Conservation (phyloP, 306 rosid genomes). For the Cyamopsis tetragonoloba region DNA sequence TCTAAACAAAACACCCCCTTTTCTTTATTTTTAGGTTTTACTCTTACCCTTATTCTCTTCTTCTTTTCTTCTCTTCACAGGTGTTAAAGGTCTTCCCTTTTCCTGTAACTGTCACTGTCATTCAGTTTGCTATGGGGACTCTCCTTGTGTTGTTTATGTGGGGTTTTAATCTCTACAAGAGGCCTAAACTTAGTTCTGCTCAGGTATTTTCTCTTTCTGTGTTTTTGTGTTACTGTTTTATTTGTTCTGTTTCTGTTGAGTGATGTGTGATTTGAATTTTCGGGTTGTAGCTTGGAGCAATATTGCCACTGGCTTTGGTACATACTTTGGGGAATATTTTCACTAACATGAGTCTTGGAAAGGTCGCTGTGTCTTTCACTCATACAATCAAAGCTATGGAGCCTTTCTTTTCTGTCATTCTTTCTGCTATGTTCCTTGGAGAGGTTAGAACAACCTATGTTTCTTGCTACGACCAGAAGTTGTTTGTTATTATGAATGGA, state of each 20-base stretch:
- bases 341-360: conserved; percentile 96
- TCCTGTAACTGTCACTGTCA: conserved; percentile 61
- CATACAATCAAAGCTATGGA: conserved; percentile 94
- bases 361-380: conserved; percentile 92
- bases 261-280: not conserved
- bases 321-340: conserved; percentile 89
- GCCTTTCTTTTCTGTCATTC: conserved; percentile 88
- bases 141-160: conserved; percentile 68
- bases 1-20: no score
- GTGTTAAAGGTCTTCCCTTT: conserved; percentile 74
- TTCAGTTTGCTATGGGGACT: conserved; percentile 75
- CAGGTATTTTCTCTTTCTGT: conserved; percentile 51
- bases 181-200: conserved; percentile 54
- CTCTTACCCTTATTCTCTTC: not conserved
- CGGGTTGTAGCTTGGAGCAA: conserved; percentile 64
- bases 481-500: not conserved
- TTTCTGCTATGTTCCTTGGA: conserved; percentile 89
- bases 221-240: not conserved
- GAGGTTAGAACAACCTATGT: conserved; percentile 47
- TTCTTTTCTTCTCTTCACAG: conserved; percentile 30
- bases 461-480: not conserved
- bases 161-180: conserved; percentile 76
- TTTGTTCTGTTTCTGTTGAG: conserved; percentile 17
- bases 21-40: no score
- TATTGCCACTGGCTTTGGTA: conserved; percentile 76